Percentiles rank a stretch among this genome's conserved stretches.
phyloP scores from a whole-genome alignment of 2,329 filamentous ascomycete genomes.

The Grosmannia serpens region DNA sequence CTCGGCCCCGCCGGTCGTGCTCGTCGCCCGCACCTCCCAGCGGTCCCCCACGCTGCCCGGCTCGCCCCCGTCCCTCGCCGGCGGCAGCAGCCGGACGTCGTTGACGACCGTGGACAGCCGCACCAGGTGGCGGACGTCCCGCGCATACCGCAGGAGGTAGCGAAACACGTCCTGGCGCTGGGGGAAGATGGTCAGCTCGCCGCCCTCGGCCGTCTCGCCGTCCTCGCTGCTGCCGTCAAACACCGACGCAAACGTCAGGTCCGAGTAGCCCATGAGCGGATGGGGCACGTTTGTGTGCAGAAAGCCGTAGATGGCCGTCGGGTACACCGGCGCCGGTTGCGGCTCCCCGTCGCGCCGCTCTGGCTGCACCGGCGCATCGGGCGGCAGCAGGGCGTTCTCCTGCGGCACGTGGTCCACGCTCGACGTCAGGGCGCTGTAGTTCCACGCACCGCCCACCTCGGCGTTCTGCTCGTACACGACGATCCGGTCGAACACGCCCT shows the following conservation, averaged over 20 bases:
- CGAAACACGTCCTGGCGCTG: constrained; percentile 55
- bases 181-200: constrained; percentile 54
- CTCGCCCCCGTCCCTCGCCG: too few relatives aligned
- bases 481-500: constrained; percentile 54
- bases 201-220: not conserved
- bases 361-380: constrained; percentile 50
- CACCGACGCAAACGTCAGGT: constrained; percentile 46
- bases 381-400: constrained; percentile 48
- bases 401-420: constrained; percentile 51
- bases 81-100: constrained; percentile 35
- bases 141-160: constrained; percentile 64
- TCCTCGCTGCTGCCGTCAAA: constrained; percentile 10
- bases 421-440: constrained; percentile 49
- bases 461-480: constrained; percentile 73
- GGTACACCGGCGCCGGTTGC: constrained; percentile 44
- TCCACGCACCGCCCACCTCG: constrained; percentile 75
- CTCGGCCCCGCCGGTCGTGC: constrained; percentile 14
- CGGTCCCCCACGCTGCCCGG: constrained; percentile 22
- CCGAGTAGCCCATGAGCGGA: constrained; percentile 68
- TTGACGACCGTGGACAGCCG: constrained; percentile 59
- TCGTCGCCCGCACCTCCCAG: constrained; percentile 51
- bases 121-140: constrained; percentile 55
- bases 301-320: constrained; percentile 73
- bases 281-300: constrained; percentile 83
- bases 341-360: constrained; percentile 7